Base-by-base conservation (phyloP, 2,329 filamentous ascomycete genomes). In the Aciculosporium take region DNA sequence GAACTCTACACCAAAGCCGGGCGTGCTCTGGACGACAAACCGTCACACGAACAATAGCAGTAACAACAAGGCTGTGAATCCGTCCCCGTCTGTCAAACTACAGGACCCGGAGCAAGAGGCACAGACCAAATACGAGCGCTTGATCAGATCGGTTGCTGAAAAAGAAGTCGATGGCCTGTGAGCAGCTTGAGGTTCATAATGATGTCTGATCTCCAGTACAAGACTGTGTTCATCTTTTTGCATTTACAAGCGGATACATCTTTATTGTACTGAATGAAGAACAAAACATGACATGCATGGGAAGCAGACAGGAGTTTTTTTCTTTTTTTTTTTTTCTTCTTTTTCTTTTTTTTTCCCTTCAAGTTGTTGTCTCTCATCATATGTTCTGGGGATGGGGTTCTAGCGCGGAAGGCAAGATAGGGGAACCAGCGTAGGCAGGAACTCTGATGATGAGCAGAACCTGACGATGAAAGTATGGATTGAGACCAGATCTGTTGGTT, bases 111-210 rank as follows among this genome's bases (percentile, higher is more conserved):
- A 64, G 44, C 53, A 60, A 24, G 56, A 61, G 43, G 51, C 49
- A 17, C 56, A 62, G 44, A 46, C 53, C 17, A 56, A 51, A 33
- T 64, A 64, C 27, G 55, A 56, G 42, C 59, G 60, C 30, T 51
- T 64, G 34, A 60, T 64, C 36, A 56, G 54, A 38, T 59, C 61
- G 1, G 56, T 61, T 13, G 53, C 57, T 3, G 57, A 57, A 10
- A 62, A 58, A 43, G 56, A 63, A 18, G 45, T 47, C 10, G 54
- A 53, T 33, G 42, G 41, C 18, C 32, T 49, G 32, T 53, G 35
- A 51, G 29, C 10, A 17, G 9, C 15, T 13, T 12, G 12, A 17
- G 3, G 7, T 20, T 7, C n/a, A 20, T 4, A 12, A 15, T 15
- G 5, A 20, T 13, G n/a, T 20, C 24, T 20, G 12, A 13, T 7